Evolutionary conservation across 2,329 filamentous ascomycete genomes (phyloP).

Genomic region (Zopfia rhizophila): DNA sequence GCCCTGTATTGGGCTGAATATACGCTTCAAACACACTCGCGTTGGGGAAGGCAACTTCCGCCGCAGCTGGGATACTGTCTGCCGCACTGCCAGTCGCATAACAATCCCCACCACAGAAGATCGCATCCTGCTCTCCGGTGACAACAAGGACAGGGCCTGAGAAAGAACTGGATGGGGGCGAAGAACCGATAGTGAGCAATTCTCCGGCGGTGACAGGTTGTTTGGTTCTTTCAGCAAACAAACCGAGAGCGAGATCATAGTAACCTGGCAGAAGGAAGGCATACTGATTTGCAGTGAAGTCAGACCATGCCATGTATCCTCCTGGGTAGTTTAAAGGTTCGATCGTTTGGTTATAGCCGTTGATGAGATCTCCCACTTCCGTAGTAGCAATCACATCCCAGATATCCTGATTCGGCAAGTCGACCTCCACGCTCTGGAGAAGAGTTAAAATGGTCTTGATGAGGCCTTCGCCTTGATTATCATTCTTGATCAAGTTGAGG

Average conservation of each 20-base stretch:
- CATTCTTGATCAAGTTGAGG: constrained; percentile 14
- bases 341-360: constrained; percentile 40
- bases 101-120: constrained; percentile 73
- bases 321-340: constrained; percentile 45
- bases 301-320: constrained; percentile 65
- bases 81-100: constrained; percentile 53
- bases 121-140: constrained; percentile 63
- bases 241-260: constrained; percentile 66
- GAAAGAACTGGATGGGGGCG: constrained; percentile 53
- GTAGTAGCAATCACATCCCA: constrained; percentile 42
- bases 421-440: constrained; percentile 25
- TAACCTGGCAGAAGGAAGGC: constrained; percentile 60
- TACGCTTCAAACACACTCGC: constrained; percentile 63
- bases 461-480: constrained; percentile 19
- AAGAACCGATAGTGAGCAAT: constrained; percentile 64
- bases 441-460: constrained; percentile 29
- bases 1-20: constrained; percentile 62
- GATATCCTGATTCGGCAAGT: constrained; percentile 29
- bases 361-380: constrained; percentile 43
- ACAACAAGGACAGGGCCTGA: constrained; percentile 68
- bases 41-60: constrained; percentile 56
- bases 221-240: constrained; percentile 58
- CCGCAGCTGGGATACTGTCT: constrained; percentile 58
- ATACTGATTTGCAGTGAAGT: constrained; percentile 62
- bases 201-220: constrained; percentile 69